Conservation (phyloP, 1,139 yeast species). For the Zygosaccharomyces sapae region DNA sequence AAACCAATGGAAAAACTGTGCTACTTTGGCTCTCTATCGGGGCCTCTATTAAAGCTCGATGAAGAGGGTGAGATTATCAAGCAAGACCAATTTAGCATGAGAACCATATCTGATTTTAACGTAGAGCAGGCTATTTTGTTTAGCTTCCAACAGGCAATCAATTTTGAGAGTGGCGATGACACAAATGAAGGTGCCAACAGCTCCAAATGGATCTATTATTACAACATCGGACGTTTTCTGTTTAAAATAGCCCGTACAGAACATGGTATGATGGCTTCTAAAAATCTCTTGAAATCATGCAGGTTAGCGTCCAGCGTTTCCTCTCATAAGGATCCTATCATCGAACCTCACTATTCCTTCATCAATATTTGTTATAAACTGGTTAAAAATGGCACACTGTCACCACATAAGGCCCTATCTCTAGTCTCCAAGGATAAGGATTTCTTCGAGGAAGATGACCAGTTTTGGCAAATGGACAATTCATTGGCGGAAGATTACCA, state of each 20-base stretch:
- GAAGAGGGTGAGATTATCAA: slow-evolving; percentile 31
- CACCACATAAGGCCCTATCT: slow-evolving; percentile 39
- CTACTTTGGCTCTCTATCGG: slow-evolving; percentile 26
- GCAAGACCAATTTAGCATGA: slow-evolving; percentile 24
- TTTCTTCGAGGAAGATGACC: slow-evolving; percentile 29
- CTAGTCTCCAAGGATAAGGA: slow-evolving; percentile 41
- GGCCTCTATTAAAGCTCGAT: slow-evolving; percentile 23
- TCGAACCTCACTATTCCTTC: slow-evolving; percentile 72
- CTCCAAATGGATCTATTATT: slow-evolving; percentile 59
- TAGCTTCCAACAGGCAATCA: slow-evolving; percentile 44
- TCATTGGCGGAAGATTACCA: slow-evolving; percentile 15
- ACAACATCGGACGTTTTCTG: slow-evolving; percentile 57
- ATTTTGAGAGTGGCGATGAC: slow-evolving; percentile 34
- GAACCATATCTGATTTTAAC: slow-evolving; percentile 27
- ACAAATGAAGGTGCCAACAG: slow-evolving; percentile 1
- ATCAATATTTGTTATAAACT: slow-evolving; percentile 59
- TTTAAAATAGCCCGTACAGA: slow-evolving; percentile 42
- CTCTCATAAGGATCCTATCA: slow-evolving; percentile 48
- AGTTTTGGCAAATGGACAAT: slow-evolving; percentile 19
- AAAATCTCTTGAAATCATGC: slow-evolving; percentile 43
- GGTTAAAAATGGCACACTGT: slow-evolving; percentile 40
- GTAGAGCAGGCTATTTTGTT: slow-evolving; percentile 32
- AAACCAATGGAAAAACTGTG: slow-evolving; percentile 57
- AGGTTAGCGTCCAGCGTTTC: slow-evolving; percentile 41
- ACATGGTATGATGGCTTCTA: slow-evolving; percentile 37